These are phyloP conservation scores for Colletotrichum horii DNA, from an alignment of 2,329 filamentous ascomycete species.

Conservation along the genomic window DNA sequence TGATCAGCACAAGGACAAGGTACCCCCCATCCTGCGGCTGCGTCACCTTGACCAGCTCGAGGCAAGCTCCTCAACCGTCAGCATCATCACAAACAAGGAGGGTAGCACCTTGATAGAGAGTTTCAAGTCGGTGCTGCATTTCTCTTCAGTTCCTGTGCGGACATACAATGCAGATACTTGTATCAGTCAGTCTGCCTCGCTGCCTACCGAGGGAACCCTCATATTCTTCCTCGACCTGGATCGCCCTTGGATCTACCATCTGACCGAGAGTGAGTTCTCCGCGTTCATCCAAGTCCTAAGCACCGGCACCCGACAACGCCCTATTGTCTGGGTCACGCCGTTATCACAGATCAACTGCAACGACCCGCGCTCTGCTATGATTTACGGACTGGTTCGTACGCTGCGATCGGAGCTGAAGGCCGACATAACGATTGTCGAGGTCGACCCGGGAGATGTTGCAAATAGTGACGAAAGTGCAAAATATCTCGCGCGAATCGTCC, in stretches of 20 bases:
- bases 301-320: neutral
- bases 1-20: neutral
- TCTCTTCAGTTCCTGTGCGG: neutral
- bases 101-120: neutral
- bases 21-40: neutral
- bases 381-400: neutral
- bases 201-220: neutral
- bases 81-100: neutral
- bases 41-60: neutral
- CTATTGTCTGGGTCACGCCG: neutral
- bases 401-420: conserved; percentile 31
- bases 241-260: neutral
- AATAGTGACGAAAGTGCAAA: neutral
- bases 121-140: neutral
- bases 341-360: neutral
- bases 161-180: neutral
- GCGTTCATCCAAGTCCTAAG: neutral
- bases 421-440: conserved; percentile 33
- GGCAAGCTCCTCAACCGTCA: neutral
- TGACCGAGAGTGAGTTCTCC: neutral
- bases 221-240: neutral
- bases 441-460: conserved; percentile 10
- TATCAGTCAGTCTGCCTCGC: neutral
- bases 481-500: neutral
- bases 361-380: neutral